phyloP scores from a whole-genome alignment of 1,284 basidiomycete genomes.

The Cutaneotrichosporon dermatis region DNA sequence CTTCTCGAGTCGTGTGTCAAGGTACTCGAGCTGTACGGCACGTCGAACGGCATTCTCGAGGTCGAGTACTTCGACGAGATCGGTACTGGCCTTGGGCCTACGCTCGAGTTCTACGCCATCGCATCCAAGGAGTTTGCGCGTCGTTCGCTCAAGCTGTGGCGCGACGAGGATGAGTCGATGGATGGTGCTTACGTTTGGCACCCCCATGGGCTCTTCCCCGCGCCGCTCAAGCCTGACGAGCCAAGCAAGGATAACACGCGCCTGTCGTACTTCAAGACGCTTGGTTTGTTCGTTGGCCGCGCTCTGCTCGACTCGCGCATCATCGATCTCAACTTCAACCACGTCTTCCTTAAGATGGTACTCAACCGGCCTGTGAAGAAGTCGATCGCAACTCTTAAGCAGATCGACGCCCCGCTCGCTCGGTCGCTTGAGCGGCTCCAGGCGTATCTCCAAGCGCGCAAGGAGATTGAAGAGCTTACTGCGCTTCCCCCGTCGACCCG shows the following conservation, averaged over 20 bases:
- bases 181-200: slow-evolving; percentile 69
- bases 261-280: slow-evolving; percentile 76
- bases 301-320: slow-evolving; percentile 95
- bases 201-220: slow-evolving; percentile 81
- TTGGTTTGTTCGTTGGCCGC: slow-evolving; percentile 97
- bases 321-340: slow-evolving; percentile 91
- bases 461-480: slow-evolving; percentile 48
- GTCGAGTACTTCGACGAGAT: slow-evolving; percentile 99
- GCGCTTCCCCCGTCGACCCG: slow-evolving; percentile 39
- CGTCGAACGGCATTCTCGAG: slow-evolving; percentile 83
- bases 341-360: slow-evolving; percentile 81
- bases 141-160: slow-evolving; percentile 82
- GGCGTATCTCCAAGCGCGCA: slow-evolving; percentile 50
- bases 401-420: slow-evolving; percentile 78
- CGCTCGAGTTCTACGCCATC: slow-evolving; percentile 95
- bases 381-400: slow-evolving; percentile 72
- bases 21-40: slow-evolving; percentile 93
- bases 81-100: slow-evolving; percentile 94
- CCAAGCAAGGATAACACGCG: slow-evolving; percentile 20
- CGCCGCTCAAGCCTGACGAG: slow-evolving; percentile 66
- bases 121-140: slow-evolving; percentile 90
- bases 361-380: slow-evolving; percentile 79
- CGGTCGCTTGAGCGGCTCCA: slow-evolving; percentile 79
- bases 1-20: slow-evolving; percentile 96
- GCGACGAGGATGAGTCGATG: slow-evolving; percentile 68